Evolutionary conservation across 2,329 filamentous ascomycete species (phyloP).

Genomic region (Fusarium brevicatenulatum): DNA sequence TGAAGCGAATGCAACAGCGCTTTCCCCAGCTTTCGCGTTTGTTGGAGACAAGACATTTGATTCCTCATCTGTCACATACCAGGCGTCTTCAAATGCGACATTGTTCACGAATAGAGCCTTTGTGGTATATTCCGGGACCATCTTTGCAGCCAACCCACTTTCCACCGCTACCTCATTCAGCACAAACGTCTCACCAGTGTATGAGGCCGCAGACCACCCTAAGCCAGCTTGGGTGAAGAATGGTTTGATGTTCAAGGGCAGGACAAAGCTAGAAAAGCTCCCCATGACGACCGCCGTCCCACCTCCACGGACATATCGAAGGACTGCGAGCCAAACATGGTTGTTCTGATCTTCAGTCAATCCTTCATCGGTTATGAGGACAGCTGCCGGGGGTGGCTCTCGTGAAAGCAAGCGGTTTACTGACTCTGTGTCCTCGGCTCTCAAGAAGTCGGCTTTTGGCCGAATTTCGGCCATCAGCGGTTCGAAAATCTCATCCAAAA

Average conservation of each 20-base stretch:
- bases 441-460: neutral
- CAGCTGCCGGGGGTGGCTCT: rapidly evolving
- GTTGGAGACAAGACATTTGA: neutral
- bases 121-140: neutral
- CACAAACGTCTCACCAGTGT: neutral
- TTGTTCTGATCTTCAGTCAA: rapidly evolving
- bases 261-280: neutral
- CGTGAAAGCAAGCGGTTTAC: neutral
- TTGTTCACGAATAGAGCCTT: neutral
- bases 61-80: neutral
- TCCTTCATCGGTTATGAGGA: neutral
- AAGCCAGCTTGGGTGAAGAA: neutral
- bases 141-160: neutral
- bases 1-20: neutral
- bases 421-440: rapidly evolving
- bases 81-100: neutral
- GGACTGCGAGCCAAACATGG: neutral
- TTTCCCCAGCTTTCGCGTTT: neutral
- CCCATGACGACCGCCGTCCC: neutral
- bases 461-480: neutral
- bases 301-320: rapidly evolving
- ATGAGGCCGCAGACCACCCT: neutral
- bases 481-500: rapidly evolving
- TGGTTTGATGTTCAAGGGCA: neutral
- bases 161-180: neutral